Base-by-base conservation (phyloP, 768 basidiomycete species). In the Aureoboletus auriporus region DNA sequence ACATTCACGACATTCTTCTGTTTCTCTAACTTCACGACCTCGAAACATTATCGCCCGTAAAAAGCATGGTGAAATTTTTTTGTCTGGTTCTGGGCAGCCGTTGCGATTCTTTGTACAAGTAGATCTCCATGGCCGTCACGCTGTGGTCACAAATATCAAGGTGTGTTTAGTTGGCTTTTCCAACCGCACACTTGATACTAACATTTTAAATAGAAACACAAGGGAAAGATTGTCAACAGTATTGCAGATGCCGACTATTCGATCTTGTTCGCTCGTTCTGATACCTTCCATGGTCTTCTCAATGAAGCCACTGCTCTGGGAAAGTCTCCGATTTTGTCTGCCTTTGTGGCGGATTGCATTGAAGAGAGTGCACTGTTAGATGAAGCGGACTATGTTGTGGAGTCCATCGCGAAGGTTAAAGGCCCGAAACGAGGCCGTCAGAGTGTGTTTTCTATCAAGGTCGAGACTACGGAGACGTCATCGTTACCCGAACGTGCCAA, bases 61-160 rank as follows among this genome's bases (percentile, higher is more conserved):
- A 42, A 57, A 46, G 52, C 48, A 39, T 16, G 61, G 61, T 23
- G 65, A 69, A 38, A 58, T 84, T 20, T 85, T 86, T 48, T 63
- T 59, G 20, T 65, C 66, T 0, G 60, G 63, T 20, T 58, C 67
- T 30, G 83, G 79, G 4, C 57, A 65, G 43, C 67, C 75, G 0
- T 56, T 82, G 39, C 61, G 68, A 11, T 86, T 88, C 54, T 86
- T 79, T 54, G 81, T 88, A 31, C 83, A 86, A 59, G 70, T 87
- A n/a, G 83, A 84, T 54, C 69, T 84, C 1, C 73, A 74, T 38
- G 77, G 78, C 42, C 73, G 86, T 20, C 66, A 69, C 13, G 63
- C 69, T 1, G 59, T 83, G 26, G 73, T 83, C 20, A 68, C 68
- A 39, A 66, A 70, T 8, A 82, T 89, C 61, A 86, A 84, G 77